Percentiles rank a stretch among this genome's conserved stretches.
These are phyloP conservation scores for Tillandsia leiboldiana DNA, from an alignment of 176 grass and related monocot species.

Conservation along the genomic window DNA sequence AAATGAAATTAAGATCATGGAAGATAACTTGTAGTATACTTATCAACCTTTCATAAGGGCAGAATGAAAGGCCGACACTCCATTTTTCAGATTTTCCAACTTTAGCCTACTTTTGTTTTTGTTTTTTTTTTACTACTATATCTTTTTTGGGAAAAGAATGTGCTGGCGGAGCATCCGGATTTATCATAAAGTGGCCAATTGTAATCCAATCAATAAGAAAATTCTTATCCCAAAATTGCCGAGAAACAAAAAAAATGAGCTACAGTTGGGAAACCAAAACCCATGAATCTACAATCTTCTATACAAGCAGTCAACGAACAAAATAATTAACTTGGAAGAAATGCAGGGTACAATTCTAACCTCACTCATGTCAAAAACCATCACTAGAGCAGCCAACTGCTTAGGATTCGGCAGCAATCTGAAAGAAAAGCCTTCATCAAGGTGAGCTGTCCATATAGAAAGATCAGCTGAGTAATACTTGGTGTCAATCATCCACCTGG, in stretches of 20 bases:
- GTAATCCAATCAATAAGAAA: too few species aligned
- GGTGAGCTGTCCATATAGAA: conserved; percentile 71
- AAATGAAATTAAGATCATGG: background rate
- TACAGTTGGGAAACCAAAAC: too few species aligned
- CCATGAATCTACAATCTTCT: background rate
- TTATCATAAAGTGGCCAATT: too few species aligned
- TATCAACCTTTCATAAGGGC: background rate
- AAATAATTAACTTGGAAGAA: conserved; percentile 7
- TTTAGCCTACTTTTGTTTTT: too few species aligned
- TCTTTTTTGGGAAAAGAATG: too few species aligned
- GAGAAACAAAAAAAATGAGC: too few species aligned
- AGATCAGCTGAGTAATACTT: conserved; percentile 91
- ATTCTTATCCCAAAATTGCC: too few species aligned
- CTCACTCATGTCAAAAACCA: conserved; percentile 95
- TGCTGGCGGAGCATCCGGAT: too few species aligned
- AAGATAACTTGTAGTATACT: background rate
- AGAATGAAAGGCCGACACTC: background rate
- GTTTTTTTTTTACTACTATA: too few species aligned
- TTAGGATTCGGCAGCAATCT: conserved; percentile 37
- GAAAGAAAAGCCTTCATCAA: conserved; percentile 66
- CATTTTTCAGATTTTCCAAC: background rate
- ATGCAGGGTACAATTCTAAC: conserved; percentile 13
- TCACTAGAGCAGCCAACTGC: conserved; percentile 56
- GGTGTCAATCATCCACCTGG: conserved; percentile 83
- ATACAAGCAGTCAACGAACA: background rate